Evolutionary conservation across 2,329 filamentous ascomycete genomes (phyloP).

Genomic region (Cladosporium phlei): DNA sequence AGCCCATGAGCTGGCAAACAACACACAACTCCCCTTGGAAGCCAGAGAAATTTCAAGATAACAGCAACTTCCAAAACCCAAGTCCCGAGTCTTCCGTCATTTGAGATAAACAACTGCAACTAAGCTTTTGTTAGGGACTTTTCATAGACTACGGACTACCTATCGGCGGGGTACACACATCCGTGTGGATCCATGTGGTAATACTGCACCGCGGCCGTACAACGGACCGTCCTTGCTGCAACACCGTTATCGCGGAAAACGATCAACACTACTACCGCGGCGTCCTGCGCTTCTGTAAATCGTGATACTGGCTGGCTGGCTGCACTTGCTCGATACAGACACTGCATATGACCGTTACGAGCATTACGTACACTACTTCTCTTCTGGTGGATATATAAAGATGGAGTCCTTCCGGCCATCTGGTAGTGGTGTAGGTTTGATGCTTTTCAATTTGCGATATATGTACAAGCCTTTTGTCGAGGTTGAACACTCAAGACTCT

Average conservation of each 20-base stretch:
- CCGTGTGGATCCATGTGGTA: background rate
- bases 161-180: constrained; percentile 2
- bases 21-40: too few species aligned
- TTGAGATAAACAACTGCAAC: too few species aligned
- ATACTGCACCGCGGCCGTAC: background rate
- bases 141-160: too few species aligned
- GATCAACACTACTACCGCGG: background rate
- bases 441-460: background rate
- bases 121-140: too few species aligned
- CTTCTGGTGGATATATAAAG: background rate
- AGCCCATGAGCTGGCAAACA: too few species aligned
- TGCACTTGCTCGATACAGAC: background rate
- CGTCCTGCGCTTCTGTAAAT: background rate
- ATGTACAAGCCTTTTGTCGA: too few species aligned
- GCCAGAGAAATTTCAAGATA: too few species aligned
- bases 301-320: too few species aligned
- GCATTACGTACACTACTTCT: background rate
- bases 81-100: too few species aligned
- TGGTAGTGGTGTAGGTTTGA: too few species aligned
- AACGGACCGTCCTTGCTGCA: background rate
- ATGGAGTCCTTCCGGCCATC: background rate
- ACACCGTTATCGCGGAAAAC: background rate
- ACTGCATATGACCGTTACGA: background rate
- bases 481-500: too few species aligned
- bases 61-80: too few species aligned